Conservation (phyloP, 257 asterid genomes). For the Vinca minor region DNA sequence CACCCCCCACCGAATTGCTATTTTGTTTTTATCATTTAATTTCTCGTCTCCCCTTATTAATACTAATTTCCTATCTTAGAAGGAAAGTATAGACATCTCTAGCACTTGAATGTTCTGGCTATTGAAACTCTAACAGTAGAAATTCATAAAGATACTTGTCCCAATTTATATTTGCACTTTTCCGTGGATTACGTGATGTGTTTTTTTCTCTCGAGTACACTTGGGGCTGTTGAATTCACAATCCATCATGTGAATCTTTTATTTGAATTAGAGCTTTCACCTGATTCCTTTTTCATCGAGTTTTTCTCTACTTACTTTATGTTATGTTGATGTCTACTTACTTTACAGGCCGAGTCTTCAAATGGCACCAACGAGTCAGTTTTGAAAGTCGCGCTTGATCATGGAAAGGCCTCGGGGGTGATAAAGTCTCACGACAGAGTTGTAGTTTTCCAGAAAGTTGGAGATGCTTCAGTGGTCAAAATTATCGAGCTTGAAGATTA, state of each 20-base stretch:
- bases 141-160: neutral
- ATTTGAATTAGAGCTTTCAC: neutral
- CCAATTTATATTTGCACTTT: too few relatives aligned
- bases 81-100: too few relatives aligned
- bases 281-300: neutral
- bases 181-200: too few relatives aligned
- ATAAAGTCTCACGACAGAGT: constrained; percentile 87
- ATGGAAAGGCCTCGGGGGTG: constrained; percentile 76
- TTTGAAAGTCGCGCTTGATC: constrained; percentile 83
- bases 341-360: constrained; percentile 67
- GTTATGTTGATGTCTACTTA: neutral
- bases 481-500: constrained; percentile 87
- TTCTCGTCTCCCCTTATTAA: too few relatives aligned
- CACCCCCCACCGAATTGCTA: neutral
- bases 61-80: too few relatives aligned
- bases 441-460: constrained; percentile 89
- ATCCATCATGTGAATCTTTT: too few relatives aligned
- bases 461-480: constrained; percentile 91
- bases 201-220: too few relatives aligned
- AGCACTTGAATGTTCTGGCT: too few relatives aligned
- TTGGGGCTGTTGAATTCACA: too few relatives aligned
- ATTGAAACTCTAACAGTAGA: too few relatives aligned
- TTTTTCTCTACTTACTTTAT: too few relatives aligned
- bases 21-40: neutral
- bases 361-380: constrained; percentile 69